Evolutionary conservation across 2,329 filamentous ascomycete species (phyloP), one percentile per base, ranked within the genome.

Genomic region (Fusarium redolens): DNA sequence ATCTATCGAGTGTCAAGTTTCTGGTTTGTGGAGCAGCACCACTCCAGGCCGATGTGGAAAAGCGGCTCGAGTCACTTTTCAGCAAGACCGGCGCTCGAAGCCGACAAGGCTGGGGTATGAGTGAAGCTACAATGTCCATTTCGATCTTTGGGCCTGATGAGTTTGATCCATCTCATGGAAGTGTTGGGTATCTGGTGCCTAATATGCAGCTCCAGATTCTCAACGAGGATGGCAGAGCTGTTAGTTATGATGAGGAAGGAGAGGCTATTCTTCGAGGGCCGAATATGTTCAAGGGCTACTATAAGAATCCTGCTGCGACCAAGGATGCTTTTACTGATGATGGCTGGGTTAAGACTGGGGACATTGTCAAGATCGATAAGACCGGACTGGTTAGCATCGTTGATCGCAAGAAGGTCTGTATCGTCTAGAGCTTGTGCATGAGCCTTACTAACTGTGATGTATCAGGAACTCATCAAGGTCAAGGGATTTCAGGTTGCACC

Each of bases 401-500:
- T 25, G 64, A 68, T 22, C 50, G 68, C 22, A 64, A 60, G 31
- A 68, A 68, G 48, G 64, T 63, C 9, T 12, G 30, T 22, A 7
- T 18, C 11, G 2, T 11, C n/a, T 4, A n/a, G 0, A 20, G 35
- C n/a, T 25, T 8, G 4, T 2, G 14, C 0, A 52, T 1, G 17
- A 14, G 3, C 3, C 2, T 3, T 18, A 7, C 45, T 59, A 1
- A 61, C 28, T 3, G 20, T 15, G 31, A 22, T 9, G 15, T 38
- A 11, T 3, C 20, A 61, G 51, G 48, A 58, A 31, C 61, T 69
- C 28, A 62, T 65, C 31, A 68, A 68, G 14, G 55, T 52, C 10
- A 66, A 65, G 28, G 61, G 65, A 14, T 57, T 61, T 18, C 64
- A 70, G 15, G 67, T 70, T 4, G 58, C 64, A 4, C 59, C 67